Conservation (phyloP, 805 yeast genomes). For the Tetrapisispora pingtungensis region DNA sequence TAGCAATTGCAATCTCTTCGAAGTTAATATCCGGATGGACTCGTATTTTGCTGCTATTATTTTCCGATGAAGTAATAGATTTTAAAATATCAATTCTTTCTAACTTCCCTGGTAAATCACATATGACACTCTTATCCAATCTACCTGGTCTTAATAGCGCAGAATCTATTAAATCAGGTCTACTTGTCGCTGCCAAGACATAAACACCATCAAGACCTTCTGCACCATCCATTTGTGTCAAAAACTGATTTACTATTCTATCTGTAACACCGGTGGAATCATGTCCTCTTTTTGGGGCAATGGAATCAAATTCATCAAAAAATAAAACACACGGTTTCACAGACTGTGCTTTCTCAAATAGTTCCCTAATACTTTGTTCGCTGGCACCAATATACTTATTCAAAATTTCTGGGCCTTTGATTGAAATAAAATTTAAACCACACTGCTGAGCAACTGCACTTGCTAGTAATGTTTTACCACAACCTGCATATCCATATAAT, state of each 20-base stretch:
- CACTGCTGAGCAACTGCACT: slow-evolving; percentile 91
- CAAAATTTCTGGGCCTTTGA: slow-evolving; percentile 91
- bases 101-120: slow-evolving; percentile 68
- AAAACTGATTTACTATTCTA: slow-evolving; percentile 90
- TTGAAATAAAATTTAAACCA: slow-evolving; percentile 84
- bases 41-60: slow-evolving; percentile 31
- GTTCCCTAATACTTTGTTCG: slow-evolving; percentile 86
- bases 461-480: slow-evolving; percentile 90
- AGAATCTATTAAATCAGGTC: slow-evolving; percentile 93
- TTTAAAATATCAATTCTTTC: slow-evolving; percentile 66
- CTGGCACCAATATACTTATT: slow-evolving; percentile 96
- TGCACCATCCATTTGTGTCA: slow-evolving; percentile 99
- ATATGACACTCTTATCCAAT: slow-evolving; percentile 81
- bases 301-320: slow-evolving; percentile 93
- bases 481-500: slow-evolving; percentile 93
- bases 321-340: slow-evolving; percentile 90
- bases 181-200: slow-evolving; percentile 88
- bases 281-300: slow-evolving; percentile 96
- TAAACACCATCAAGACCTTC: slow-evolving; percentile 96
- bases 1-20: slow-evolving; percentile 41
- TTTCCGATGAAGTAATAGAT: slow-evolving; percentile 17
- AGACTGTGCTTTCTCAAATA: slow-evolving; percentile 88
- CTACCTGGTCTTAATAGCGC: slow-evolving; percentile 94
- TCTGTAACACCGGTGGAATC: slow-evolving; percentile 98
- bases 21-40: slow-evolving; percentile 43